phyloP scores from a whole-genome alignment of 495 filamentous ascomycete species.

The Physcia stellaris region DNA sequence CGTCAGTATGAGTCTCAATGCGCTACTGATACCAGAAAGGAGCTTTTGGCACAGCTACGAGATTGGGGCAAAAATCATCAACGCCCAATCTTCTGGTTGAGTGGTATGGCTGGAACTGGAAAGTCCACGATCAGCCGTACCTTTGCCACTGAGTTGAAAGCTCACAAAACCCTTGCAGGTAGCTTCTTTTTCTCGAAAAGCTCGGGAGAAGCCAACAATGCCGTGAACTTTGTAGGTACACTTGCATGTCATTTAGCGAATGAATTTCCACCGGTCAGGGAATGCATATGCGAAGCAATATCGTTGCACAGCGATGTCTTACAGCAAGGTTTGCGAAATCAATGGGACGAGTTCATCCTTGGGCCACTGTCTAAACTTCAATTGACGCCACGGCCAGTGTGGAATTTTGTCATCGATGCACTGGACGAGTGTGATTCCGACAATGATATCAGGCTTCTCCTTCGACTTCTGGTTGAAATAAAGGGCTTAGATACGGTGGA shows the following conservation, averaged over 20 bases:
- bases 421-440: constrained; percentile 37
- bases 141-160: constrained; percentile 12
- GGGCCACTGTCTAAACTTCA: constrained; percentile 18
- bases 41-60: constrained; percentile 19
- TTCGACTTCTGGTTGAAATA: constrained; percentile 21
- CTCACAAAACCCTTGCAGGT: constrained; percentile 14
- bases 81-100: constrained; percentile 29
- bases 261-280: constrained; percentile 16
- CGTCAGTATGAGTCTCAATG: constrained; percentile 19
- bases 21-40: constrained; percentile 21
- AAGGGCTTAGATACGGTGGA: constrained; percentile 8
- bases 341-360: constrained; percentile 37
- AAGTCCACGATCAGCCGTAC: constrained; percentile 31
- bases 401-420: constrained; percentile 34
- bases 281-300: constrained; percentile 24
- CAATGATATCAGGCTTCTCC: constrained; percentile 23
- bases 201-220: constrained; percentile 27
- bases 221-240: constrained; percentile 29
- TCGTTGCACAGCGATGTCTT: constrained; percentile 22
- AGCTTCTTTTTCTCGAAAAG: constrained; percentile 42
- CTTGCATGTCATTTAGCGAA: constrained; percentile 28
- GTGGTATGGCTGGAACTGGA: constrained; percentile 29
- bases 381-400: background rate
- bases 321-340: constrained; percentile 25
- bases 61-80: constrained; percentile 18